Conservation (phyloP, 225 moss, liverwort and hornwort species). For the Pseudisothecium myosuroides region DNA sequence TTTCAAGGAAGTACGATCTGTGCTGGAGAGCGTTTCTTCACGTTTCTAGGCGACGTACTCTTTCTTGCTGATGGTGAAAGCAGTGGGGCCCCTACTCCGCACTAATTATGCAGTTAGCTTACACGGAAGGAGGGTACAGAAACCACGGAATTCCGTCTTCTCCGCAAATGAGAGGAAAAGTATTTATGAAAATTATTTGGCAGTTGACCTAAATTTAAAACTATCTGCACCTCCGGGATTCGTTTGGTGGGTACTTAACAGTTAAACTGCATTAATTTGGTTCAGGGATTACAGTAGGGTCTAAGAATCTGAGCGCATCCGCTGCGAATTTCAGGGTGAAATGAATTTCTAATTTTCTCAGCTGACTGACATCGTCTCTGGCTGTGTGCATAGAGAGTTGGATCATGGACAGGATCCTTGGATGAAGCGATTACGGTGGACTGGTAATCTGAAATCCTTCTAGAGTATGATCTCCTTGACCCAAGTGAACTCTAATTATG, state of each 20-base stretch:
- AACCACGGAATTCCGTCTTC: not conserved
- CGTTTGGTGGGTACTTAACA: not conserved
- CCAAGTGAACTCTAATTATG: not conserved
- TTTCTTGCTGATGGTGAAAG: slow-evolving; percentile 12
- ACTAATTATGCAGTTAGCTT: not conserved
- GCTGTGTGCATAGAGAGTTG: not conserved
- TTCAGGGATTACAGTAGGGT: not conserved
- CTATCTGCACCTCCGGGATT: not conserved
- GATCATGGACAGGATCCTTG: not conserved
- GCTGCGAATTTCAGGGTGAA: not conserved
- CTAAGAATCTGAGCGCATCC: not conserved
- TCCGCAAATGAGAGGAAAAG: not conserved
- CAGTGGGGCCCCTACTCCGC: not conserved
- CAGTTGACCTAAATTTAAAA: not conserved
- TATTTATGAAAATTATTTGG: not conserved
- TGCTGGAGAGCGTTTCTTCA: not conserved
- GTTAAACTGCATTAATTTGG: not conserved
- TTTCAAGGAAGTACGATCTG: not conserved
- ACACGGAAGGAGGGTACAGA: not conserved
- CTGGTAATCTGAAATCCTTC: not conserved
- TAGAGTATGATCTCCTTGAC: not conserved
- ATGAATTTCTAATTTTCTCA: not conserved
- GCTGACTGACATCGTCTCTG: not conserved
- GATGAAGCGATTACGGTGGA: not conserved
- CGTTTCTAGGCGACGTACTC: not conserved